These are phyloP conservation scores for Coccomyxa subellipsoidea DNA, from an alignment of 163 green algal species.

Conservation along the genomic window DNA sequence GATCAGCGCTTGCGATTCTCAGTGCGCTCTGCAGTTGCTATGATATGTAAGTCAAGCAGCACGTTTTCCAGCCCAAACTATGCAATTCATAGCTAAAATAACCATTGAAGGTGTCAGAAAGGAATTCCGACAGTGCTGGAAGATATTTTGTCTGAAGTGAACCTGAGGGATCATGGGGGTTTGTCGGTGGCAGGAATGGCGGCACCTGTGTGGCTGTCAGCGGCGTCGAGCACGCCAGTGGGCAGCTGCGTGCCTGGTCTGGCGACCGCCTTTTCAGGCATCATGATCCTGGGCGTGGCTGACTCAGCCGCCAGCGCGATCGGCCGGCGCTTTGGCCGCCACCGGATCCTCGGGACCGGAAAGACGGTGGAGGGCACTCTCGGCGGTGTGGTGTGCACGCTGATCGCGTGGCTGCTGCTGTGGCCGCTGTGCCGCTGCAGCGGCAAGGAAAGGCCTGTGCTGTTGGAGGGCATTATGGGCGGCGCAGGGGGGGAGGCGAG, in stretches of 20 bases:
- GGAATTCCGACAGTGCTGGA: too few relatives aligned
- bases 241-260: conserved; percentile 2
- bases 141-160: too few relatives aligned
- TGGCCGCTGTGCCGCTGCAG: conserved; percentile 6
- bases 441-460: background rate
- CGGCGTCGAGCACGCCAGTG: background rate
- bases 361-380: conserved; percentile 75
- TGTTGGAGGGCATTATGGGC: background rate
- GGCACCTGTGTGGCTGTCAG: conserved; percentile 62
- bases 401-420: conserved; percentile 42
- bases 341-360: conserved; percentile 38
- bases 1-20: too few relatives aligned
- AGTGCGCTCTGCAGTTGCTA: too few relatives aligned
- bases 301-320: conserved; percentile 71
- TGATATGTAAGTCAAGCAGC: too few relatives aligned
- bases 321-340: conserved; percentile 45
- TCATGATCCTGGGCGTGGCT: conserved; percentile 52
- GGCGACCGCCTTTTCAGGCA: conserved; percentile 34
- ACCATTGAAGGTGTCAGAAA: too few relatives aligned
- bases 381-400: conserved; percentile 39
- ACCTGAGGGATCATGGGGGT: too few relatives aligned
- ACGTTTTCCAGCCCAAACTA: too few relatives aligned
- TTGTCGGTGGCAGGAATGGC: conserved; percentile 64
- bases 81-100: too few relatives aligned
- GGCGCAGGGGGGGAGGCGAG: background rate